Evolutionary conservation across 805 yeast species (phyloP), one percentile per base, ranked within the genome.

Genomic region (Candida silvatica): DNA sequence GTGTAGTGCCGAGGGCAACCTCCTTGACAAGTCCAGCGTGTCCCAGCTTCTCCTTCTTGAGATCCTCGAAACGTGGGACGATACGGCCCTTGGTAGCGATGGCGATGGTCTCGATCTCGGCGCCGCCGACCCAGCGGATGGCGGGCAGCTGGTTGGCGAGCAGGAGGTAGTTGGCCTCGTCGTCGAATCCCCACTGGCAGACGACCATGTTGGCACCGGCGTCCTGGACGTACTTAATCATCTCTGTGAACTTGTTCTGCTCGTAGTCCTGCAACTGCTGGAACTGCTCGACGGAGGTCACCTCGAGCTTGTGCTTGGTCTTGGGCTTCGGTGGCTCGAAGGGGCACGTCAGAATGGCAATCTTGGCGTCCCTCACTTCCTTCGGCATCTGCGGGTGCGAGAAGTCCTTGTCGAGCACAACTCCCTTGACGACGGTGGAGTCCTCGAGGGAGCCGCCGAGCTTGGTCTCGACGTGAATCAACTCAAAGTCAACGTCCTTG

Each of bases 261-360:
- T 92, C 99, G 59, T 92, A 92, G 35, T 74, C 74, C 65, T 94
- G 98, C 55, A 92, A 71, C 43, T 76, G 80, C 58, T 81, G 74
- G 64, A 88, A 92, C 62, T 92, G 98, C 51, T 88, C 97, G 16
- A 87, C 96, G n/a, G 82, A 64, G 12, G 90, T 74, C 44, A 90
- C 90, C 57, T 90, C 95, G 50, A 90, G 70, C 70, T 90, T 90
- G 66, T 90, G 98, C 64, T 92, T 92, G 17, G 99, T 92, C 67
- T 92, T 92, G 47, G 99, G 99, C 65, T 92, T 92, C 51, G 99
- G 99, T 27, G 99, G 99, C 67, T 92, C 99, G 56, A 92, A 92
- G 49, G 99, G 97, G 66, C 97, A 90, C 2, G 99, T 92, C 55
- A 92, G 70, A 46, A 92, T 90, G 32, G 97, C 97, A 41, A 92